Percentiles rank a stretch among this genome's conserved stretches.
phyloP scores from a whole-genome alignment of 1,139 yeast species.

The Scheffersomyces stambukii region DNA sequence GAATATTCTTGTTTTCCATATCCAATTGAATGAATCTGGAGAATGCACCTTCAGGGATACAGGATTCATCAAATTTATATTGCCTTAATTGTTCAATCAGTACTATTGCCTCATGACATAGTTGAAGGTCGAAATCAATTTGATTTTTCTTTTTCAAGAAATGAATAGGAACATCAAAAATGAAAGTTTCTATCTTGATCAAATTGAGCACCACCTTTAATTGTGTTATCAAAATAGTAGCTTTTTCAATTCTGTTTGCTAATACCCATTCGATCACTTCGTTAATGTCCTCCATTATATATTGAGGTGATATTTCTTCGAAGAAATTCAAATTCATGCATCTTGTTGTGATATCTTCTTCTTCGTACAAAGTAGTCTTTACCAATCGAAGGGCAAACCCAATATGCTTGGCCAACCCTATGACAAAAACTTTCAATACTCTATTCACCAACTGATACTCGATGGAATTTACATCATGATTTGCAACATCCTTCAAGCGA shows the following conservation, averaged over 20 bases:
- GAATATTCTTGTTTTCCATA: slow-evolving; percentile 57
- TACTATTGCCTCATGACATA: slow-evolving; percentile 17
- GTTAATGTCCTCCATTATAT: slow-evolving; percentile 20
- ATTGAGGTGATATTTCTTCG: slow-evolving; percentile 18
- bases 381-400: slow-evolving; percentile 48
- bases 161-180: slow-evolving; percentile 5
- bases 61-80: slow-evolving; percentile 5
- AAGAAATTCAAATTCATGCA: slow-evolving; percentile 49
- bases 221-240: slow-evolving; percentile 18
- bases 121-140: slow-evolving; percentile 2
- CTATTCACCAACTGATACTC: slow-evolving; percentile 36
- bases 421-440: slow-evolving; percentile 42
- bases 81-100: slow-evolving; percentile 7
- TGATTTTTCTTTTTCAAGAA: slow-evolving; percentile 3
- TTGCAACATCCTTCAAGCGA: slow-evolving; percentile 8
- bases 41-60: slow-evolving; percentile 28
- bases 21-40: slow-evolving; percentile 52
- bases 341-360: slow-evolving; percentile 69
- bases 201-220: slow-evolving; percentile 24
- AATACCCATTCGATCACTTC: slow-evolving; percentile 18
- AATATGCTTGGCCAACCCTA: slow-evolving; percentile 52
- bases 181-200: slow-evolving; percentile 22
- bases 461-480: slow-evolving; percentile 5
- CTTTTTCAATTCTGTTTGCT: slow-evolving; percentile 7
- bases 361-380: slow-evolving; percentile 64